Evolutionary conservation across 345 rosid genomes (phyloP), one percentile per base, ranked within the genome.

Genomic region (Cardamine chenopodiifolia): DNA sequence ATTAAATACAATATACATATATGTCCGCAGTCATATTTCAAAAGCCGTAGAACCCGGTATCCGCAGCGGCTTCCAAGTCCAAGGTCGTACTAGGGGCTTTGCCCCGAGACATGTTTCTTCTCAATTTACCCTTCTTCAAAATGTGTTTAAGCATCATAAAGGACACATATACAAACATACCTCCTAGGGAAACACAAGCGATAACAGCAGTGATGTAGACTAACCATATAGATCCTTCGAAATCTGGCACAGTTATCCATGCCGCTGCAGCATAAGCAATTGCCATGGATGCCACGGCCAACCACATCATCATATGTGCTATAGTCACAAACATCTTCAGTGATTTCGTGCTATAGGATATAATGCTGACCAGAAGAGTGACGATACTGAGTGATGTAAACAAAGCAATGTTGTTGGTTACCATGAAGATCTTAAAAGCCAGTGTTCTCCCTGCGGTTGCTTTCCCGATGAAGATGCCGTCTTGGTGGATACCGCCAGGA

Each of bases 301-400:
- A 48, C 53, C 53, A 48, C 53, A 48, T 19, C 25, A 48, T 48
- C 53, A 18, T 48, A 19, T 49, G 54, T 4, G 54, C 54, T 19
- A 49, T 19, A 10, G 13, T 4, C 54, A 49, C 25, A 19, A 0
- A 19, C 1, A 0, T 49, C 26, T 49, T 49, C 6, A 49, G 14
- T 49, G 26, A 19, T 0, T 9, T 19, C 6, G 54, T 49, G 4
- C 14, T 49, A 19, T 49, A 49, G 2, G 54, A 0, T 49, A 49
- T 49, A 49, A 49, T 9, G 54, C 54, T 49, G 54, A 49, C 54
- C 7, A 49, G 25, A 49, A 49, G 54, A 49, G 54, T 19, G 54
- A 49, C 54, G 6, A 49, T 49, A 49, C 54, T 19, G 12, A 49
- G 54, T 49, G 54, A 49, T 49, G 26, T 49, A 49, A 49, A 48